These are phyloP conservation scores for Pseudocercospora cruenta DNA, from an alignment of 2,329 filamentous ascomycete genomes.

Conservation along the genomic window DNA sequence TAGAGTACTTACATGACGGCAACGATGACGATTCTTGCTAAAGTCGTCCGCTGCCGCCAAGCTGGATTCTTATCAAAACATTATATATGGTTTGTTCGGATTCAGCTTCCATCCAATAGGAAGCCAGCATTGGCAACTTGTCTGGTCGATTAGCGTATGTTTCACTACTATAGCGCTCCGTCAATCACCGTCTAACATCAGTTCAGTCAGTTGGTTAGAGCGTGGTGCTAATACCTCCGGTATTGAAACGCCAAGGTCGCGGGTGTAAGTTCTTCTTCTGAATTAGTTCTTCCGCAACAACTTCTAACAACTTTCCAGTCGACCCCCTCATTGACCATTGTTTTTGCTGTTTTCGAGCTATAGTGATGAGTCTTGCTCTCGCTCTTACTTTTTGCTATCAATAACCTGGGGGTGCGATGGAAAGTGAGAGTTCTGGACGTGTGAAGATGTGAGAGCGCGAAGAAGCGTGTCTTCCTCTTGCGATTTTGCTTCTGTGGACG, in stretches of 20 bases:
- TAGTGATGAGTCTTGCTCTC: background rate
- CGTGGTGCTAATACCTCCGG: constrained; percentile 29
- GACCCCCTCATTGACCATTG: constrained; percentile 6
- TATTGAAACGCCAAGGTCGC: constrained; percentile 28
- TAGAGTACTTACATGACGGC: too few species aligned
- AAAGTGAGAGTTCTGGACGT: background rate
- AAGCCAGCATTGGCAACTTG: background rate
- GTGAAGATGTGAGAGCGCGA: background rate
- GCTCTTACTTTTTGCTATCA: background rate
- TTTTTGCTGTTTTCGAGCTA: background rate
- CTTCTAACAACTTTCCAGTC: background rate
- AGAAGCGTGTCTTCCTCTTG: background rate
- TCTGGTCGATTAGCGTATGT: constrained; percentile 10
- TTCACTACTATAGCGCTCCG: background rate
- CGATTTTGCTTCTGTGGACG: background rate
- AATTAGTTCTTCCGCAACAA: background rate
- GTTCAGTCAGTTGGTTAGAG: constrained; percentile 31
- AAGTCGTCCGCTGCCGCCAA: too few species aligned
- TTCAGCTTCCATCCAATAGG: background rate
- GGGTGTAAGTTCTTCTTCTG: constrained; percentile 24
- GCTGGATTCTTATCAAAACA: too few species aligned
- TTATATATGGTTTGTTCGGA: too few species aligned
- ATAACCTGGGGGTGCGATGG: background rate
- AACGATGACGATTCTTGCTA: too few species aligned
- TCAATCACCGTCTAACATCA: background rate